Base-by-base conservation (phyloP, 192 early-diverging fungal species). In the Backusella sp. region DNA sequence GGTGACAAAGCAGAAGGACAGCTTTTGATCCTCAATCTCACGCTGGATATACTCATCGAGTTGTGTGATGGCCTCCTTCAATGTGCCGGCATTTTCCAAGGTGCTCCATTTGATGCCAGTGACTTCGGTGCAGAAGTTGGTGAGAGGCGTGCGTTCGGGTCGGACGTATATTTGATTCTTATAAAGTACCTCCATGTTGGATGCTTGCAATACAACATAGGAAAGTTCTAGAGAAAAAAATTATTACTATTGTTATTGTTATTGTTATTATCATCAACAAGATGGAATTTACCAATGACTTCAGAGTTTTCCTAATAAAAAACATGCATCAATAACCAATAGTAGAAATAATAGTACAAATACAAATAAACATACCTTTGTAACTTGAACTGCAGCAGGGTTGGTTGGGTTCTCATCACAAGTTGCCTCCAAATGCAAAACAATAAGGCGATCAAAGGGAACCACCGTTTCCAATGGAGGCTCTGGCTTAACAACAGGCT, bases 351-450 rank as follows among this genome's bases (percentile, higher is more conserved):
- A 3, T 3, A 32, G 3, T 32, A 35, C 11, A 15, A 8, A 37
- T 56, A 37, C 14, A n/a, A n/a, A 6, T 44, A 44, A 17, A 30
- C 74, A 49, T 84, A 88, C 86, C 69, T 84, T 83, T 26, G 84
- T 86, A 5, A 92, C 91, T 53, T 87, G 82, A 34, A 88, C 70
- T 23, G 81, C 76, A 28, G 84, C 85, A 7, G 88, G 82, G 70
- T 91, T 88, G 35, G 87, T 80, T 53, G 85, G 86, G 74, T 87
- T 89, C 23, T 92, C 92, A 77, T 93, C 92, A 80, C 90, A 90
- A n/a, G 91, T 93, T 9, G 91, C 88, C 74, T 91, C 91, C 34
- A 90, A 78, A 73, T 90, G 82, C n/a, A 92, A 77, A n/a, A 90
- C 83, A 39, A 93, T 85, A 36, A 91, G 84, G 36, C 83, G 86